Percentiles rank a stretch among this genome's conserved stretches.
These are phyloP conservation scores for Diaporthe sp. DNA, from an alignment of 2,329 filamentous ascomycete genomes.

Conservation along the genomic window DNA sequence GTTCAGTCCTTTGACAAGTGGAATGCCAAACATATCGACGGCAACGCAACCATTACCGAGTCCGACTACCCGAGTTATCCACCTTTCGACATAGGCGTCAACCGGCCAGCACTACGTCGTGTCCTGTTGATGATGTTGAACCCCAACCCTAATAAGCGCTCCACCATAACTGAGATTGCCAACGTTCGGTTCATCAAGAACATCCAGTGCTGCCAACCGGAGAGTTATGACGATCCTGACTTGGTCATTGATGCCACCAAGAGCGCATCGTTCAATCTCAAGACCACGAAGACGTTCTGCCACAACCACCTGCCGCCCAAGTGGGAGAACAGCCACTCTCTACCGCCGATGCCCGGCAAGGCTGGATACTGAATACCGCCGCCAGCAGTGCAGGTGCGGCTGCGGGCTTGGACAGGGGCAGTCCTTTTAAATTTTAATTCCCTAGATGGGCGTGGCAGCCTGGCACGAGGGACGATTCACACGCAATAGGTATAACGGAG, in stretches of 20 bases:
- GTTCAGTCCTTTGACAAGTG: slow-evolving; percentile 76
- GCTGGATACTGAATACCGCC: slow-evolving; percentile 57
- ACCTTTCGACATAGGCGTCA: slow-evolving; percentile 73
- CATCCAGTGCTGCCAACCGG: slow-evolving; percentile 82
- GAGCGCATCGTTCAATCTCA: slow-evolving; percentile 56
- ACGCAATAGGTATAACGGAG: not conserved
- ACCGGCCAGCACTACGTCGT: slow-evolving; percentile 75
- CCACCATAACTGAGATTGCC: slow-evolving; percentile 75
- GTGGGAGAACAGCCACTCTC: slow-evolving; percentile 55
- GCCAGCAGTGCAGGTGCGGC: not conserved
- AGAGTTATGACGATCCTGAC: slow-evolving; percentile 74
- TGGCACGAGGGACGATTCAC: not conserved
- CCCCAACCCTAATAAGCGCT: slow-evolving; percentile 77
- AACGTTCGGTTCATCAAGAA: slow-evolving; percentile 78
- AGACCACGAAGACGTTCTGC: slow-evolving; percentile 64
- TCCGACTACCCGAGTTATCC: slow-evolving; percentile 73
- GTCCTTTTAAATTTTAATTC: not conserved
- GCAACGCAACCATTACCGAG: slow-evolving; percentile 57
- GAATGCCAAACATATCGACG: slow-evolving; percentile 61
- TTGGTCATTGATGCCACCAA: slow-evolving; percentile 71
- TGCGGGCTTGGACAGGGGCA: not conserved
- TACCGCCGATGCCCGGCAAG: slow-evolving; percentile 61
- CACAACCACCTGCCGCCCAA: slow-evolving; percentile 67
- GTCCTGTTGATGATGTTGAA: slow-evolving; percentile 86
- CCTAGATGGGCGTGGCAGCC: not conserved